Base-by-base conservation (phyloP, 306 rosid species). In the Senna siamea region DNA sequence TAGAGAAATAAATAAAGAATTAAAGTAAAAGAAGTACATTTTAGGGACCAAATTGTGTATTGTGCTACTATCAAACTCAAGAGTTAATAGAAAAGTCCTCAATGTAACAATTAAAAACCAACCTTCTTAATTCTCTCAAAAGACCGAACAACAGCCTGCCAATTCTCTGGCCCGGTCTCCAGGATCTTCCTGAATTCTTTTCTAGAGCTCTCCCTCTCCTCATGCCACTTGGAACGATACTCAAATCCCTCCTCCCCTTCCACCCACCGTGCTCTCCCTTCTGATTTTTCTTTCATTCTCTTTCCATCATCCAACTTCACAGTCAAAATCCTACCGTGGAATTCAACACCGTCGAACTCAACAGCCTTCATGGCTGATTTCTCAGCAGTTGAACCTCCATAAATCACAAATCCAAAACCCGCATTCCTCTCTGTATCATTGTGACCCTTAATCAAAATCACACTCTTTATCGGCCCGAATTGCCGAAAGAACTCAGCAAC, bases 321-420 rank as follows among this genome's bases (percentile, higher is more conserved):
- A 20, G 96, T 89, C 82, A 94, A 68, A 11, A 88, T 84, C 69
- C 96, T 83, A 56, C 96, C 96, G 17, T 87, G 96, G 58, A 94
- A 94, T 81, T 94, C 98, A 62, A 94, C 85, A 2, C 98, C 98
- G 11, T 94, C 97, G 17, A 94, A 94, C 84, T 88, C 98, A 60
- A 84, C 96, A 0, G 98, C 98, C 73, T 87, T 87, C 81, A 78
- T 80, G 23, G 97, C 97, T 1, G 92, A 87, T 60, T 67, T 87
- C 5, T 76, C 84, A 15, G 94, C 89, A 22, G 57, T 68, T 0
- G 61, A 44, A 4, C 91, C 97, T 0, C 74, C 88, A 15, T 87
- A 94, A 30, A 89, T 78, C 9, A 94, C 85, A 32, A 94, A 94
- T 53, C 93, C 98, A 14, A 85, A 94, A 4, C 97, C 97, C 0